Conservation (phyloP, 805 yeast species). For the Monosporozyma aerobia region DNA sequence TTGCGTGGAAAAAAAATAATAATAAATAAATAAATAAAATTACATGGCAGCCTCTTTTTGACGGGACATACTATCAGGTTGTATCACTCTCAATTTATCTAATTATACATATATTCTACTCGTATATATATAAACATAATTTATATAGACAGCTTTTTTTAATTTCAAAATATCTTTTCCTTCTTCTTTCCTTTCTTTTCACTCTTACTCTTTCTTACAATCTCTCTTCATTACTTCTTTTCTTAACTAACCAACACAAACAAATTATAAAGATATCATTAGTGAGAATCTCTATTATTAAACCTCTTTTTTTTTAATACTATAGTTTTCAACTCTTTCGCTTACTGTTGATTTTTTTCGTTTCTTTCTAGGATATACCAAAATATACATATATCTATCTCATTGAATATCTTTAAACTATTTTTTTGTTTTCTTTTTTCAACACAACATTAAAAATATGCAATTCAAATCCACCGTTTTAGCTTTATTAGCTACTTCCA, state of each 20-base stretch:
- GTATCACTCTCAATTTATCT: no score
- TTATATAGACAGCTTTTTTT: not conserved
- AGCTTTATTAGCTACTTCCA: slow-evolving; percentile 34
- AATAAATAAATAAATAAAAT: no score
- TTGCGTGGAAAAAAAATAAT: not conserved
- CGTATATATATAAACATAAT: not conserved
- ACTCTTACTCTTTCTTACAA: not conserved
- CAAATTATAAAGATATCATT: not conserved
- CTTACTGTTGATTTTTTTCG: no score
- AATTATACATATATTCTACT: no score
- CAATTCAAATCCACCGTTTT: slow-evolving; percentile 41
- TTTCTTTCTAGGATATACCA: no score
- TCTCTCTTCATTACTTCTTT: not conserved
- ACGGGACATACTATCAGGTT: no score
- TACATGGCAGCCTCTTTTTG: no score
- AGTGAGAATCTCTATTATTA: not conserved
- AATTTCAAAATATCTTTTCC: not conserved
- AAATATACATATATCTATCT: no score
- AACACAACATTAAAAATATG: slow-evolving; percentile 23
- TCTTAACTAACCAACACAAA: not conserved
- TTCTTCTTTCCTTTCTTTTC: not conserved
- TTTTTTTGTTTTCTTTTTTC: not conserved
- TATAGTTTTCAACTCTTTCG: not conserved
- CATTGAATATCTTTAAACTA: no score
- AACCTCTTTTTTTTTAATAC: not conserved